phyloP scores from a whole-genome alignment of 331 rosid genomes.

The Arachis monticola region DNA sequence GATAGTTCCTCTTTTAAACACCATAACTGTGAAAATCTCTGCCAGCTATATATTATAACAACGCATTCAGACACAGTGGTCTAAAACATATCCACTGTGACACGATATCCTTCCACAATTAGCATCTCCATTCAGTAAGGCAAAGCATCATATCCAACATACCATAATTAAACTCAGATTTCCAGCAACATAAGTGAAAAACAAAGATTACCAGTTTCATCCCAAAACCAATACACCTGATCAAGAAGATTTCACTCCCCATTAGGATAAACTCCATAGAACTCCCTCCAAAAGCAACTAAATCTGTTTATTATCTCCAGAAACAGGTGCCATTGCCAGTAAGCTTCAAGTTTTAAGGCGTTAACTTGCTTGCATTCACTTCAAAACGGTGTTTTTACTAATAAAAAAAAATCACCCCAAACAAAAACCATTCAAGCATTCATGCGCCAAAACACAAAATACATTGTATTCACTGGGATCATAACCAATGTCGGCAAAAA shows the following conservation, averaged over 20 bases:
- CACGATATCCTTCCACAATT: constrained; percentile 15
- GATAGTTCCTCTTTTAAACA: constrained; percentile 19
- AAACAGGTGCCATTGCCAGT: constrained; percentile 12
- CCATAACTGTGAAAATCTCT: constrained; percentile 7
- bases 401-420: constrained; percentile 17
- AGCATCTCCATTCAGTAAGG: constrained; percentile 12
- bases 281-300: constrained; percentile 8
- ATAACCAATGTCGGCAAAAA: constrained; percentile 11
- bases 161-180: constrained; percentile 10
- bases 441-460: constrained; percentile 14
- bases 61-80: constrained; percentile 2
- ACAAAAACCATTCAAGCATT: constrained; percentile 21
- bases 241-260: constrained; percentile 2
- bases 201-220: not conserved
- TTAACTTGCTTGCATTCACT: constrained; percentile 27
- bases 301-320: constrained; percentile 24
- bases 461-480: constrained; percentile 22
- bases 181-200: constrained; percentile 4
- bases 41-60: constrained; percentile 18
- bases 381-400: not conserved
- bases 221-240: constrained; percentile 9
- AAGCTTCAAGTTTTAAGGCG: constrained; percentile 21
- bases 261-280: not conserved
- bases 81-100: constrained; percentile 8
- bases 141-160: constrained; percentile 18